Evolutionary conservation across 1,284 basidiomycete genomes (phyloP).

Genomic region (Ustilago esculenta): DNA sequence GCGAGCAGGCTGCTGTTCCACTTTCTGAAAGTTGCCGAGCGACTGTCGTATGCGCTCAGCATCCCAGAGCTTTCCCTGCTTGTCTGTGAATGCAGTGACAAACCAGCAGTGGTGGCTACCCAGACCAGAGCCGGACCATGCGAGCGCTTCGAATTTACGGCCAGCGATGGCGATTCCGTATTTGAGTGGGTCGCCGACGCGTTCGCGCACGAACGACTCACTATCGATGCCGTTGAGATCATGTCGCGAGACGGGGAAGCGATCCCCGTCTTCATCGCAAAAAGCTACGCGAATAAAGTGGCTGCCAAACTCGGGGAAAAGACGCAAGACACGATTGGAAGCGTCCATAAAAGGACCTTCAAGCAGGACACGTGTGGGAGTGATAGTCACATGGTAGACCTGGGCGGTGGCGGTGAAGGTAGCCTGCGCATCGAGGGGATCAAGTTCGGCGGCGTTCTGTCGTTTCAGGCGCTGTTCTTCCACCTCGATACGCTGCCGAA

Average conservation of each 20-base stretch:
- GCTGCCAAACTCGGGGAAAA: conserved; percentile 29
- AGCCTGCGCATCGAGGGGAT: conserved; percentile 2
- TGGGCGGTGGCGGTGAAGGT: conserved; percentile 18
- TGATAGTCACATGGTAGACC: conserved; percentile 35
- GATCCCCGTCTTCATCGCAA: conserved; percentile 35
- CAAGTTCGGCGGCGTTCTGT: conserved; percentile 1
- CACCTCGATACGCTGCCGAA: conserved; percentile 10
- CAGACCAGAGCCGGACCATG: conserved; percentile 33
- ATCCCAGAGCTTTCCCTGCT: conserved; percentile 22
- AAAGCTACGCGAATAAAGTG: conserved; percentile 34
- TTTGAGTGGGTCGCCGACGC: conserved; percentile 29
- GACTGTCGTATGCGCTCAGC: conserved; percentile 28
- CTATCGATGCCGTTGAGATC: conserved; percentile 30
- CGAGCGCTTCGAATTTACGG: conserved; percentile 23
- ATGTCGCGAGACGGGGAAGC: conserved; percentile 30
- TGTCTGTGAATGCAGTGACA: conserved; percentile 29
- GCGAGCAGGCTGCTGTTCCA: conserved; percentile 23
- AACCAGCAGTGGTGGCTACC: conserved; percentile 40
- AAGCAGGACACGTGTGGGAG: conserved; percentile 20
- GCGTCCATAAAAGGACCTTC: conserved; percentile 33
- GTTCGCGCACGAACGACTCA: conserved; percentile 33
- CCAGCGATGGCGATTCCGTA: conserved; percentile 30
- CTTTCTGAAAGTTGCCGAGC: conserved; percentile 21
- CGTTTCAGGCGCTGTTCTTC: conserved; percentile 18
- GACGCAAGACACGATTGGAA: conserved; percentile 30